Base-by-base conservation (phyloP, 768 basidiomycete genomes). In the Boletus coccyginus region DNA sequence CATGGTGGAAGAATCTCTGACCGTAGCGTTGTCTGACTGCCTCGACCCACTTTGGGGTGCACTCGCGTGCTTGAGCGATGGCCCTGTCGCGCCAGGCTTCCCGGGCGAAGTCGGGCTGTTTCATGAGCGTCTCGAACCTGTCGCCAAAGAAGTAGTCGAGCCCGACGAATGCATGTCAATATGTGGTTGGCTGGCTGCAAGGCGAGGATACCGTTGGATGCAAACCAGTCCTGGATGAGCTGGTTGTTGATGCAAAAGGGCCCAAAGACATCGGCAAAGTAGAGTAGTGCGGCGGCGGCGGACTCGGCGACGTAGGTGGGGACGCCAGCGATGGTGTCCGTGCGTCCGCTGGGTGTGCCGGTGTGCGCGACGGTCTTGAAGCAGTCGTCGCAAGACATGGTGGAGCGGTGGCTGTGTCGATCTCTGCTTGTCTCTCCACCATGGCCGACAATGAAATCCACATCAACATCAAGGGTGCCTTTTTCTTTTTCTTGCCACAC, bases 101-200 rank as follows among this genome's bases (percentile, higher is more conserved):
- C 32, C 73, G 70, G 53, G 78, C 71, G 45, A 75, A 77, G 17
- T 46, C 66, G 12, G 73, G 69, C 38, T 77, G 72, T 3, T 71
- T 66, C 21, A 70, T 64, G 57, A 80, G 75, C 1, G 62, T 52
- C n/a, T 77, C 62, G 1, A 86, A 61, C 12, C 79, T 73, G 51
- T 86, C 82, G 8, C 85, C 83, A 48, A 84, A 76, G 69, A 88
- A 86, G 67, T 85, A 87, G 57, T 87, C 86, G 41, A 81, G 68
- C 2, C 83, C 84, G 6, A 86, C 86, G 14, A 40, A 12, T 13
- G 8, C 27, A 17, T 13, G 43, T 55, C 4, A 44, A 17, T 29
- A 35, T 16, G 12, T 16, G 3, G 33, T 14, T 3, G 31, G 3
- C 2, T 14, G 14, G 9, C 38, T 7, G 19, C 11, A 24, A n/a